Evolutionary conservation across 768 basidiomycete species (phyloP), one percentile per base, ranked within the genome.

Genomic region (Tulasnella sp.): DNA sequence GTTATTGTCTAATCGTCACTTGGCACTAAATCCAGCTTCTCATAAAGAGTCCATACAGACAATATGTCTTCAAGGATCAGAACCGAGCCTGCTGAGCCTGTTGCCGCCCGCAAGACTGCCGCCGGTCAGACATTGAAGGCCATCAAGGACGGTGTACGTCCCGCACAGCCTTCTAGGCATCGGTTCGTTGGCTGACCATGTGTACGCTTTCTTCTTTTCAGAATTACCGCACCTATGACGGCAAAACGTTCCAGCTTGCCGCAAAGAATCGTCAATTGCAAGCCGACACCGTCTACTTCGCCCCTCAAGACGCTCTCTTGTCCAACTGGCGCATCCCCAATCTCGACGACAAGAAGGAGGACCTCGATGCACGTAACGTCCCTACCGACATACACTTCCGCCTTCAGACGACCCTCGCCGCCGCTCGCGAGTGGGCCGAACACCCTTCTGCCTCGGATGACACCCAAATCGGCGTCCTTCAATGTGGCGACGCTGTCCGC

Each of bases 401-500:
- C 14, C 69, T 52, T 26, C 41, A 52, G n/a, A 44, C 69, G 5
- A 70, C 47, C 7, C 52, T 70, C 32, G 42, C 41, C 2, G 69
- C 47, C 17, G 69, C 69, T 7, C 69, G 69, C 8, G 69, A 65
- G 64, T 65, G 64, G 64, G 71, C 71, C 2, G 37, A 35, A 35
- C 62, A 35, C 9, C 36, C 39, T 12, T 5, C 29, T 6, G 64
- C 37, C 37, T 19, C 39, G 16, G 8, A 62, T 19, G 39, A 65
- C 2, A 32, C 35, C 22, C 41, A 64, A 19, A 40, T 90, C 12
- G 90, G 89, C 29, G 79, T 92, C 14, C 85, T 92, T 35, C 91
- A 88, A 77, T 92, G 91, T 76, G 90, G 90, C 1, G 89, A 88
- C 0, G 90, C 91, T 4, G 88, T 84, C 67, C 86, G 86, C 39